Base-by-base conservation (phyloP, 1,139 yeast genomes). In the Debaryomyces sp. region DNA sequence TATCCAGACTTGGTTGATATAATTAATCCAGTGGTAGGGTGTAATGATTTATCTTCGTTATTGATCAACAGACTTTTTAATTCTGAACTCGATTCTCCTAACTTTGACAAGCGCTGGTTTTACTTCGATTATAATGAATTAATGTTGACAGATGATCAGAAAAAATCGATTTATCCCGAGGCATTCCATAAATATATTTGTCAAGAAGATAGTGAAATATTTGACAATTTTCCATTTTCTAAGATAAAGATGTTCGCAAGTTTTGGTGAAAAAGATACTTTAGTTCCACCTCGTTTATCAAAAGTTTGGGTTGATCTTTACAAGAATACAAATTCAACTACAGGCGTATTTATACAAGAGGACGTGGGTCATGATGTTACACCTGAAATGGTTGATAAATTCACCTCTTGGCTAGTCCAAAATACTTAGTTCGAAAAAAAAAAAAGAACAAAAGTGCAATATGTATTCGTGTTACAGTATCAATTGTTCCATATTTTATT, bases 21-120 rank as follows among this genome's bases (percentile, higher is more conserved):
- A 15, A 64, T 77, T 39, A 72, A 74, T 41, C 84, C 85, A 1
- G 72, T 79, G 22, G 67, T 80, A 45, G 85, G 83, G 1, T 68
- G 74, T 45, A 63, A 69, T 41, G 81, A 79, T 47, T 60, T 79
- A 50, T 60, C 79, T 5, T 64, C 80, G 3, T 62, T 79, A 48
- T 61, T 79, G 55, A 49, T 77, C 49, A 75, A 72, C 53, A 60
- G 85, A 48, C 59, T 76, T 49, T 57, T 61, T 35, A 55, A 62
- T 34, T 53, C 58, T 2, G 54, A 51, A 6, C 24, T 49, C 33
- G 52, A 55, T 10, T 57, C 60, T 9, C 50, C 56, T 4, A 55
- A 53, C 22, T 67, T 59, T 48, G 64, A 60, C 44, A 68, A 61
- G 50, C 68, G 64, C 50, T 63, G 58, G 55, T 72, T 71, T 52